These are phyloP conservation scores for Torulaspora maleeae DNA, from an alignment of 805 yeast species.

Conservation along the genomic window DNA sequence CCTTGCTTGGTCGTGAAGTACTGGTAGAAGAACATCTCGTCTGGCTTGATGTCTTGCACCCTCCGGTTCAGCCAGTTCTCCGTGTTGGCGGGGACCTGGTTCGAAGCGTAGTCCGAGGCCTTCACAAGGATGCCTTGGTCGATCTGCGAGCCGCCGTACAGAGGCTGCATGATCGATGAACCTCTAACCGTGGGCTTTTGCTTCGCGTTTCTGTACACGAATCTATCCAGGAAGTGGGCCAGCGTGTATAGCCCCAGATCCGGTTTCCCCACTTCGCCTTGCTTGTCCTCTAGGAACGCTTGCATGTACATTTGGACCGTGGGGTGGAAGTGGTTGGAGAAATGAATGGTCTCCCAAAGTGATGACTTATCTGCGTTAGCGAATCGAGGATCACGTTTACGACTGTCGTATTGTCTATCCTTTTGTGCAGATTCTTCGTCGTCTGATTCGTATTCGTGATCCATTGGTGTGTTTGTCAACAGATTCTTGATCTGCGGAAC, in stretches of 20 bases:
- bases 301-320: slow-evolving; percentile 79
- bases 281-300: slow-evolving; percentile 47
- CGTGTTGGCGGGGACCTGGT: slow-evolving; percentile 63
- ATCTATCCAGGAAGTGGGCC: slow-evolving; percentile 88
- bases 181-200: slow-evolving; percentile 73
- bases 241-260: slow-evolving; percentile 86
- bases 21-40: slow-evolving; percentile 82
- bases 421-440: slow-evolving; percentile 41
- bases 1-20: slow-evolving; percentile 64
- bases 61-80: slow-evolving; percentile 74
- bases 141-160: slow-evolving; percentile 66
- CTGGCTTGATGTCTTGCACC: slow-evolving; percentile 67
- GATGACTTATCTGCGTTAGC: slow-evolving; percentile 82
- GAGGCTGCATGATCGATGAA: slow-evolving; percentile 94
- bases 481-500: slow-evolving; percentile 65
- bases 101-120: slow-evolving; percentile 43
- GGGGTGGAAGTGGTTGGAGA: slow-evolving; percentile 85
- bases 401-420: slow-evolving; percentile 58
- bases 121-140: slow-evolving; percentile 65
- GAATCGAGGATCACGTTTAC: slow-evolving; percentile 86
- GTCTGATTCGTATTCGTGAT: slow-evolving; percentile 46
- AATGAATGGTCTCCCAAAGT: slow-evolving; percentile 79
- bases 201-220: slow-evolving; percentile 90
- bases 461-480: slow-evolving; percentile 50
- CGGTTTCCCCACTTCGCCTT: slow-evolving; percentile 57